Evolutionary conservation across 2,329 filamentous ascomycete genomes (phyloP).

Genomic region (Curvularia sp.): DNA sequence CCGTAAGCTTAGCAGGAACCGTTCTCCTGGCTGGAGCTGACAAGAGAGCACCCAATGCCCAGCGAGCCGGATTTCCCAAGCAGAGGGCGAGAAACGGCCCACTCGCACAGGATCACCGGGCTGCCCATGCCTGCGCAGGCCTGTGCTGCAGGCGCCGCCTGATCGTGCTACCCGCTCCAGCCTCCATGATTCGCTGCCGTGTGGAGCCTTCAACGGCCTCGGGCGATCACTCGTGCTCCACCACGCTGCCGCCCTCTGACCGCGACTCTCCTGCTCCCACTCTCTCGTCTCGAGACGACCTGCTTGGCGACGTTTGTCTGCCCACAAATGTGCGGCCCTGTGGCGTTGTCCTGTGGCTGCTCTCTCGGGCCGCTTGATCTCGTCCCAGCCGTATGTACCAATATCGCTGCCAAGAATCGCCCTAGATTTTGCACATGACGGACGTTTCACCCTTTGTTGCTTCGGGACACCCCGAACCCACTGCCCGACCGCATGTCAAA

Average conservation of each 20-base stretch:
- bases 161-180: not conserved
- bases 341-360: constrained; percentile 1
- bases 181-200: too few relatives aligned
- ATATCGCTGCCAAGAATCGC: constrained; percentile 16
- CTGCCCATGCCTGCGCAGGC: constrained; percentile 15
- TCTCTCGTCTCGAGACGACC: not conserved
- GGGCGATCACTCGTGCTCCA: constrained; percentile 19
- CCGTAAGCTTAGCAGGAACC: constrained; percentile 11
- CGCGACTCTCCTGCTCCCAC: not conserved
- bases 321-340: not conserved
- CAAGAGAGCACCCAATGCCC: constrained; percentile 21
- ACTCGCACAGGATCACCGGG: constrained; percentile 19
- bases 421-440: constrained; percentile 8
- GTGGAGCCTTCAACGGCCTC: constrained; percentile 8
- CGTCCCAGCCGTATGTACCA: constrained; percentile 1
- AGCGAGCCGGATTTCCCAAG: constrained; percentile 20
- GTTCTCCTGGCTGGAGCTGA: constrained; percentile 17
- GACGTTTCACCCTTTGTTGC: constrained; percentile 19
- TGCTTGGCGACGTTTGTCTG: not conserved
- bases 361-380: constrained; percentile 9
- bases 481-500: constrained; percentile 19
- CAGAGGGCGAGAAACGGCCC: constrained; percentile 17
- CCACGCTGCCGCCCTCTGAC: not conserved
- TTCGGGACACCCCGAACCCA: constrained; percentile 9
- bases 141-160: not conserved